phyloP scores from a whole-genome alignment of 441 rosid species.

The Pelargonium cotyledonis region DNA sequence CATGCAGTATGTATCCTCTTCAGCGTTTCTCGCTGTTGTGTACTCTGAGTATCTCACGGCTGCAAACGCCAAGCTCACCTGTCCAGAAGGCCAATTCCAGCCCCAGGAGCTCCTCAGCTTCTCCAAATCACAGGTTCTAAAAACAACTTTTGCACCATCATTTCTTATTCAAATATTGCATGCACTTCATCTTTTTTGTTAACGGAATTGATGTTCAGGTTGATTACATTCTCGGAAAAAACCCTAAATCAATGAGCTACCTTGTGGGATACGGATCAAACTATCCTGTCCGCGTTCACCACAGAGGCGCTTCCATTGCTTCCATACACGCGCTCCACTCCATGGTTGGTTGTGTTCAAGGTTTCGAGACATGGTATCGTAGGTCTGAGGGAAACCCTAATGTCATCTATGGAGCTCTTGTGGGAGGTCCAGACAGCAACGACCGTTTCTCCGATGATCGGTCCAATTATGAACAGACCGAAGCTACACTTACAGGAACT shows the following conservation, averaged over 20 bases:
- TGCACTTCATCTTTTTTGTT: too few species aligned
- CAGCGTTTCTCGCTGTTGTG: conserved; percentile 46
- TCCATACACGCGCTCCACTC: conserved; percentile 41
- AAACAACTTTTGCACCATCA: neutral
- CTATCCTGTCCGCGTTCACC: conserved; percentile 68
- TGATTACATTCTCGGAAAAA: conserved; percentile 78
- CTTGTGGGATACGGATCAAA: conserved; percentile 63
- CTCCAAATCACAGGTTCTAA: conserved; percentile 46
- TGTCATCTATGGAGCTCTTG: conserved; percentile 60
- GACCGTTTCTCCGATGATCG: conserved; percentile 60
- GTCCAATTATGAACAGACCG: conserved; percentile 66
- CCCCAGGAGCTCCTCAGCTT: conserved; percentile 44
- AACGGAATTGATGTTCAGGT: conserved; percentile 37
- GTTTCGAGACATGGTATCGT: conserved; percentile 70
- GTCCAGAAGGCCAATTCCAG: conserved; percentile 41
- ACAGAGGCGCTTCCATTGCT: conserved; percentile 76
- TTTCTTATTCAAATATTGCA: too few species aligned
- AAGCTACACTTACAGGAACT: conserved; percentile 58
- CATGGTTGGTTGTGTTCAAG: conserved; percentile 53
- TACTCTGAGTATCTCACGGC: conserved; percentile 46
- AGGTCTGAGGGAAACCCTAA: conserved; percentile 61
- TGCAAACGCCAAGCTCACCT: conserved; percentile 38
- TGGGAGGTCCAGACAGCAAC: conserved; percentile 80
- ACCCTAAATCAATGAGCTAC: conserved; percentile 67
- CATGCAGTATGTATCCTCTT: conserved; percentile 52